Base-by-base conservation (phyloP, 768 basidiomycete species). In the Boletus reticulatus region DNA sequence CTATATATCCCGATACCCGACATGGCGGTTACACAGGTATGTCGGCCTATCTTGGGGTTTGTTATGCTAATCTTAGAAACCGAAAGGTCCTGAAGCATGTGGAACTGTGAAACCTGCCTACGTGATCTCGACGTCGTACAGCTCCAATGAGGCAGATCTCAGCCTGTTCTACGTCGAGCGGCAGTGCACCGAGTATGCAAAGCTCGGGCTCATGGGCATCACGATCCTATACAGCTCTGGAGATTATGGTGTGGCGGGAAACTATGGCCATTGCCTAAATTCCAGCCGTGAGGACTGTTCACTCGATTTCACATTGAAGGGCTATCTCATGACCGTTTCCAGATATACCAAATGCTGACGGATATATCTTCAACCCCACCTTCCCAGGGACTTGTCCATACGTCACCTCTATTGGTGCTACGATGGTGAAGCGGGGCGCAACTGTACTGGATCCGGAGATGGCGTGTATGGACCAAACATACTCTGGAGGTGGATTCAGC, bases 381-480 rank as follows among this genome's bases (percentile, higher is more conserved):
- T 82, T 78, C 74, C 81, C 78, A 10, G 70, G 59, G 6, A 74
- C 77, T 1, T 82, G 80, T 58, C 80, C 80, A 1, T 81, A 75
- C 49, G 66, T 82, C 24, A 81, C 81, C 16, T 75, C 81, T 7
- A 77, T 82, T 37, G 81, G 81, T 12, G 66, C 76, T 1, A 78
- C 75, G 1, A 71, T 71, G 43, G 70, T 84, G 53, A 80, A 79
- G 66, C 67, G 71, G 4, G 69, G 68, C 38, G 48, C 63, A 4
- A 73, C 68, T 7, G 70, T 70, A 16, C 61, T 49, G 4, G 62
- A 71, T 6, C 85, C 86, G 6, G 86, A 89, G 65, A 73, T 80
- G 34, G 85, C 81, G 12, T 72, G 65, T 37, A 66, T 64, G 59
- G 29, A 69, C 2, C 72, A 78, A 46, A 74, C 68, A 67, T 84